These are phyloP conservation scores for Leccinum longicurvipes DNA, from an alignment of 768 basidiomycete genomes.

Conservation along the genomic window DNA sequence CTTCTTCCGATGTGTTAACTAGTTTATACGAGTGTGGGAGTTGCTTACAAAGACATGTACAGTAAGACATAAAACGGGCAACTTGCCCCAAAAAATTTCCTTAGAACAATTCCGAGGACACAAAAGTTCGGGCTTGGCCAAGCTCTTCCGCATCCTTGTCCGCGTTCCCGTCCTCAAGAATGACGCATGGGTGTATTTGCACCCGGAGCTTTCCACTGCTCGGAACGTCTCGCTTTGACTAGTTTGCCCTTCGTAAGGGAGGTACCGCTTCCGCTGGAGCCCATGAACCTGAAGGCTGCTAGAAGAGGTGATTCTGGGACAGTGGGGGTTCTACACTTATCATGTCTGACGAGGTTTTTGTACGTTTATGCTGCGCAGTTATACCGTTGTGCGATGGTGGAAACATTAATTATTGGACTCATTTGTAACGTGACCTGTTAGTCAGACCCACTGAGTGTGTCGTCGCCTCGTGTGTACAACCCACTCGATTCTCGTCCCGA, in stretches of 20 bases:
- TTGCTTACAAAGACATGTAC: conserved; percentile 38
- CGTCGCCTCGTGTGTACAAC: too few relatives aligned
- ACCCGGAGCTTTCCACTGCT: conserved; percentile 34
- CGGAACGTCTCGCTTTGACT: conserved; percentile 43
- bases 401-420: too few relatives aligned
- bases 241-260: conserved; percentile 45
- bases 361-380: background rate
- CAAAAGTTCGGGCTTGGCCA: conserved; percentile 88
- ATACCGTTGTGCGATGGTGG: background rate
- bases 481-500: too few relatives aligned
- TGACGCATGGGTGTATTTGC: conserved; percentile 37
- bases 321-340: conserved; percentile 36
- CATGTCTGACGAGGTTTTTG: background rate
- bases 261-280: conserved; percentile 70
- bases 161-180: conserved; percentile 94
- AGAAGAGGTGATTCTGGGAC: conserved; percentile 34
- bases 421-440: too few relatives aligned
- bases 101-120: conserved; percentile 81
- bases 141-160: conserved; percentile 83
- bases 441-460: too few relatives aligned
- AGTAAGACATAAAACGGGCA: conserved; percentile 16
- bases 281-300: conserved; percentile 51
- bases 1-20: too few relatives aligned
- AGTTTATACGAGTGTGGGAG: conserved; percentile 39
- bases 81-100: conserved; percentile 11